These are phyloP conservation scores for Macadamia integrifolia DNA, from an alignment of 164 flowering plant genomes.

Conservation along the genomic window DNA sequence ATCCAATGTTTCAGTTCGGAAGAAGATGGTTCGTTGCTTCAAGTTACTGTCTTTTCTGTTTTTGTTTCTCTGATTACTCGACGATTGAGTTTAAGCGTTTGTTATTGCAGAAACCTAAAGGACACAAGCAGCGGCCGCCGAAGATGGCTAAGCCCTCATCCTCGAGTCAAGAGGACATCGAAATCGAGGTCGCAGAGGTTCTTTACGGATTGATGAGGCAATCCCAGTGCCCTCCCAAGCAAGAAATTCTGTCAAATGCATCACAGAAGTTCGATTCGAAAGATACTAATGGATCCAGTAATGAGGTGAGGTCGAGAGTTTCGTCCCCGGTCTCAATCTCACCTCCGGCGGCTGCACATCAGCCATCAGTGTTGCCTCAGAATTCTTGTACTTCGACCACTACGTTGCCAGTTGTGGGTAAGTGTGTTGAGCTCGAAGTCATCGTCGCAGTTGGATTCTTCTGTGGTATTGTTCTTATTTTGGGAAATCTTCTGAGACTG, in stretches of 20 bases:
- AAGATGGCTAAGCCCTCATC: conserved; percentile 51
- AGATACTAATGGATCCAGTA: conserved; percentile 37
- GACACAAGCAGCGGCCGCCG: conserved; percentile 56
- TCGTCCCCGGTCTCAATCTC: conserved; percentile 63
- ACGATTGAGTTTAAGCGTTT: conserved; percentile 2
- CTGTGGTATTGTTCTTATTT: too few species aligned
- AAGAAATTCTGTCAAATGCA: conserved; percentile 27
- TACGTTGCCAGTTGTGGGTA: conserved; percentile 49
- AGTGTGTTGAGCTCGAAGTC: conserved; percentile 14
- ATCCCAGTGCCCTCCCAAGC: conserved; percentile 59
- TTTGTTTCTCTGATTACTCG: not conserved
- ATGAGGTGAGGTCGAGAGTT: conserved; percentile 56
- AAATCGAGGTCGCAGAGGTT: conserved; percentile 95
- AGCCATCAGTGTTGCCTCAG: conserved; percentile 25
- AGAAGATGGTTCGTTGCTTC: conserved; percentile 51
- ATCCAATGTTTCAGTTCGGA: conserved; percentile 48
- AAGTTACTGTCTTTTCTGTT: not conserved
- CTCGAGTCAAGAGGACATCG: conserved; percentile 75
- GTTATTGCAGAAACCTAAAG: conserved; percentile 55
- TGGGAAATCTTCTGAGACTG: not conserved
- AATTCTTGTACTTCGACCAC: conserved; percentile 40
- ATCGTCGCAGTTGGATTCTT: not conserved
- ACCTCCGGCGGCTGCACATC: conserved; percentile 25
- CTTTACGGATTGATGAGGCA: conserved; percentile 82
- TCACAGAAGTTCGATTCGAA: conserved; percentile 30